phyloP scores from a whole-genome alignment of 83 land plant genomes.

The Picea abies region DNA sequence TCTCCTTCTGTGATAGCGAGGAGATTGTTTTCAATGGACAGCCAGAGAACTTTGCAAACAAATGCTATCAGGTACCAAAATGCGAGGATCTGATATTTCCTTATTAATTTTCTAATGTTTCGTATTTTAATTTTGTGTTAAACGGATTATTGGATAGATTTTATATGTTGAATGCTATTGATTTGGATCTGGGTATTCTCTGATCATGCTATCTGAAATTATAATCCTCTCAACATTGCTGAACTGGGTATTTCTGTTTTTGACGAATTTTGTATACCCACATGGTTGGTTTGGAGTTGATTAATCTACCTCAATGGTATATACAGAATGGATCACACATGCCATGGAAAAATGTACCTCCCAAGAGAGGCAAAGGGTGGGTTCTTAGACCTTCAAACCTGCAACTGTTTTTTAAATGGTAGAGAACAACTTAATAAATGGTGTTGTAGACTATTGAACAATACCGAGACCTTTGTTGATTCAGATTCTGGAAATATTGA shows the following conservation, averaged over 20 bases:
- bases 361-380: not conserved
- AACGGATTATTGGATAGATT: not conserved
- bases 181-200: not conserved
- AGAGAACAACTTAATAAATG: not conserved
- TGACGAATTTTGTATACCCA: not conserved
- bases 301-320: not conserved
- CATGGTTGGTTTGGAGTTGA: not conserved
- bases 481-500: not conserved
- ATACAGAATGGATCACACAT: not conserved
- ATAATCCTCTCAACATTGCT: not conserved
- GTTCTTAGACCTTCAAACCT: not conserved
- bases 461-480: not conserved
- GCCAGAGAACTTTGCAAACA: not conserved
- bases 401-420: not conserved
- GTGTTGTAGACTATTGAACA: not conserved
- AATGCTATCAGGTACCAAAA: constrained; percentile 6
- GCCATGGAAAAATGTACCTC: not conserved
- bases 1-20: too few relatives aligned
- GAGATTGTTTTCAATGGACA: too few relatives aligned
- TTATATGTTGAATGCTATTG: not conserved
- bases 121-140: not conserved
- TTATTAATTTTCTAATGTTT: not conserved
- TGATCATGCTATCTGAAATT: not conserved
- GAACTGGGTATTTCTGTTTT: not conserved
- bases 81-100: not conserved